A percentile compares a stretch with the other conserved stretches of the same genome.
Conservation (phyloP, 2,329 filamentous ascomycete species). For the Nannizzia gypsea region DNA sequence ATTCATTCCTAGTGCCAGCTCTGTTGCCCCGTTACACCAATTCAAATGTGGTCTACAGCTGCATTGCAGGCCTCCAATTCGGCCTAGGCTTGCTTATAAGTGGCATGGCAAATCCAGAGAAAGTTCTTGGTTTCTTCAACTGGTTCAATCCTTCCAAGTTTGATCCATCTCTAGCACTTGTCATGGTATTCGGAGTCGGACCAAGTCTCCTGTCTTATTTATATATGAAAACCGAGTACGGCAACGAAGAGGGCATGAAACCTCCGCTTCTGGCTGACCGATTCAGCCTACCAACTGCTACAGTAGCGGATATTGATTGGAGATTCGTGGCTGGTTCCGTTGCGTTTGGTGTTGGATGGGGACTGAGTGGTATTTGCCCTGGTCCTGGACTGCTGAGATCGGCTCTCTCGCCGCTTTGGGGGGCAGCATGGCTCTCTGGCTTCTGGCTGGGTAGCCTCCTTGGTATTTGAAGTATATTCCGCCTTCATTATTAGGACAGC, state of each 20-base stretch:
- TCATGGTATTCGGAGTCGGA: conserved; percentile 40
- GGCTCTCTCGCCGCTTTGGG: conserved; percentile 39
- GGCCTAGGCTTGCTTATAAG: conserved; percentile 41
- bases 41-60: conserved; percentile 30
- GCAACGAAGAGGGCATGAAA: conserved; percentile 17
- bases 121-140: conserved; percentile 41
- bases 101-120: conserved; percentile 41
- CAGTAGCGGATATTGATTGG: conserved; percentile 37
- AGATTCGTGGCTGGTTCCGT: conserved; percentile 38
- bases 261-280: conserved; percentile 32
- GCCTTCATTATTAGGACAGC: background rate
- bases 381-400: conserved; percentile 40
- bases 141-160: conserved; percentile 34
- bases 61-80: conserved; percentile 40
- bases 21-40: conserved; percentile 20
- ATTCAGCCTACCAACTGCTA: conserved; percentile 36
- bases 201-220: conserved; percentile 34
- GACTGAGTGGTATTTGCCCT: conserved; percentile 41
- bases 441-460: conserved; percentile 34
- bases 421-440: conserved; percentile 36
- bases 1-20: conserved; percentile 25
- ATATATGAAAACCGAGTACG: conserved; percentile 20
- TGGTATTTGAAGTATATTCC: conserved; percentile 16
- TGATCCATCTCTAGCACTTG: conserved; percentile 40
- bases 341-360: conserved; percentile 43